Conservation (phyloP, 805 yeast genomes). For the Ogataea kodamae region DNA sequence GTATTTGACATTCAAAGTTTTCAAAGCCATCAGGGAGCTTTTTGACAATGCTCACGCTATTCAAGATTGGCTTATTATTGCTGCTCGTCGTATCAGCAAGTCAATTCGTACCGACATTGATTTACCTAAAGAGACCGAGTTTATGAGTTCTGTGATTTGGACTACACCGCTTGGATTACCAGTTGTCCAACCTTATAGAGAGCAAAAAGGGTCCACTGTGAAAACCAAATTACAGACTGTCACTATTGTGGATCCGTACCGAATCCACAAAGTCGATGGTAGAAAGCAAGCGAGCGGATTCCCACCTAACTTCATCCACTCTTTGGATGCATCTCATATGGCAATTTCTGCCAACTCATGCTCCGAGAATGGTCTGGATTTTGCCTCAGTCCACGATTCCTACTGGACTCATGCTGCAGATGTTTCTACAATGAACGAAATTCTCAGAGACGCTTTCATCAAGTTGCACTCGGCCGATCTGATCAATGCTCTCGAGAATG, state of each 20-base stretch:
- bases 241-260: constrained; percentile 84
- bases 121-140: constrained; percentile 52
- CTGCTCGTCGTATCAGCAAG: constrained; percentile 76
- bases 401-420: constrained; percentile 97
- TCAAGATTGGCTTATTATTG: constrained; percentile 93
- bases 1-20: constrained; percentile 75
- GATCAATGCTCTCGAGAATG: constrained; percentile 65
- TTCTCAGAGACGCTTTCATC: constrained; percentile 76
- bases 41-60: constrained; percentile 91
- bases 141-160: constrained; percentile 91
- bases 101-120: constrained; percentile 69
- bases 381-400: constrained; percentile 97
- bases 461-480: constrained; percentile 71
- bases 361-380: constrained; percentile 57
- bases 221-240: constrained; percentile 85
- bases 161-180: constrained; percentile 95
- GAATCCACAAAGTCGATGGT: constrained; percentile 75
- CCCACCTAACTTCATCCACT: constrained; percentile 94
- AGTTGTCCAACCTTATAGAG: constrained; percentile 94
- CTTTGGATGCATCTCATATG: constrained; percentile 97
- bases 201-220: constrained; percentile 58
- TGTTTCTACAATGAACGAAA: constrained; percentile 64
- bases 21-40: constrained; percentile 77
- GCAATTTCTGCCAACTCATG: constrained; percentile 80
- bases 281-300: constrained; percentile 90